These are phyloP conservation scores for Sphagnum fallax DNA, from an alignment of 228 moss, liverwort and hornwort species.

Conservation along the genomic window DNA sequence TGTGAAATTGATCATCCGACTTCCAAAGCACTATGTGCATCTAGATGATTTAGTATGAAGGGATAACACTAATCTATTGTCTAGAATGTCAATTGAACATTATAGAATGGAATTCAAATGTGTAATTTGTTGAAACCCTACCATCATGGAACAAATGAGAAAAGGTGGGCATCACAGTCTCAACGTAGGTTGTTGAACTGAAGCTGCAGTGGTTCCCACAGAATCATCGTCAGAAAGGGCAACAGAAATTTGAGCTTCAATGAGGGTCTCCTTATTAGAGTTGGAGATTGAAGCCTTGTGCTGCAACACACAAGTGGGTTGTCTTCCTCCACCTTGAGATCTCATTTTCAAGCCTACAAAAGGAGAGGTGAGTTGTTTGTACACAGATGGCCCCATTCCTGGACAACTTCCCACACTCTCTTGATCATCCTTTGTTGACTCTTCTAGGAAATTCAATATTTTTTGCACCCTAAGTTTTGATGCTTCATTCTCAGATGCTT, in stretches of 20 bases:
- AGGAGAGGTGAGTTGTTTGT: conserved; percentile 24
- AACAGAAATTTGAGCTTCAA: conserved; percentile 40
- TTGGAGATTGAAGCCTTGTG: conserved; percentile 24
- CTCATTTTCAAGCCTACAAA: conserved; percentile 23
- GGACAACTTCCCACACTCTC: conserved; percentile 61
- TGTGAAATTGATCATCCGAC: no score
- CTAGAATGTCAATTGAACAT: no score
- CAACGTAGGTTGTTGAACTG: conserved; percentile 46
- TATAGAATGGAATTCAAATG: no score
- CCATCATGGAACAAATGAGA: no score
- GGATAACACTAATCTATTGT: no score
- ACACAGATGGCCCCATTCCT: conserved; percentile 14
- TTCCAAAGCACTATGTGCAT: no score
- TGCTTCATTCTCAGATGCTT: conserved; percentile 9
- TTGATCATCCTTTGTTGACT: conserved; percentile 13
- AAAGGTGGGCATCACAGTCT: conserved; percentile 13
- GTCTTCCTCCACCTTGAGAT: conserved; percentile 18
- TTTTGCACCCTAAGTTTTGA: conserved; percentile 7
- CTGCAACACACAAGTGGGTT: background rate
- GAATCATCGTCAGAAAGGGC: conserved; percentile 42
- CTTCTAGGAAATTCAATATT: conserved; percentile 13
- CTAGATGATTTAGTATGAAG: no score
- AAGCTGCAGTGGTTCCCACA: conserved; percentile 46
- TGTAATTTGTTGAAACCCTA: no score
- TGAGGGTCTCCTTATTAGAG: conserved; percentile 27